Evolutionary conservation across 768 basidiomycete species (phyloP).

Genomic region (Paxillus ammoniavirescens): DNA sequence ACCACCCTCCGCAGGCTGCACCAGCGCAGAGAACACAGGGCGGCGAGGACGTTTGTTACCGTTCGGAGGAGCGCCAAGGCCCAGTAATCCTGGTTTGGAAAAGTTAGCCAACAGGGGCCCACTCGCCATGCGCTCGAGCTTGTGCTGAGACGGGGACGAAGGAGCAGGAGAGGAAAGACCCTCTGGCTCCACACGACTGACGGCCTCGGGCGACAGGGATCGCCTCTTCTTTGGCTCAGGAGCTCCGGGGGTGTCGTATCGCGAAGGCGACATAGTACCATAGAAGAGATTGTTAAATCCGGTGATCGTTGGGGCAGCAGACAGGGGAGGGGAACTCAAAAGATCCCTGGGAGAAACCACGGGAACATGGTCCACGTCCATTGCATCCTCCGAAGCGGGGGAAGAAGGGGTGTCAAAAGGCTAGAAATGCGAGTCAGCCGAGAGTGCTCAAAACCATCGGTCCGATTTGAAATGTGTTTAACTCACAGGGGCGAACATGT

Average conservation of each 20-base stretch:
- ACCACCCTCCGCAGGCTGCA: slow-evolving; percentile 43
- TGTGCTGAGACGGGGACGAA: slow-evolving; percentile 49
- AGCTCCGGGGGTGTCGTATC: slow-evolving; percentile 43
- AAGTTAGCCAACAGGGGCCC: slow-evolving; percentile 32
- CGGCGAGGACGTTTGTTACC: slow-evolving; percentile 61
- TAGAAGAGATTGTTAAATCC: slow-evolving; percentile 64
- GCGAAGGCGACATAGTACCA: slow-evolving; percentile 48
- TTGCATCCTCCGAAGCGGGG: slow-evolving; percentile 58
- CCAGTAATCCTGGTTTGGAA: slow-evolving; percentile 55
- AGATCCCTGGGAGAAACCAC: slow-evolving; percentile 31
- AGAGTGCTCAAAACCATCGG: not conserved
- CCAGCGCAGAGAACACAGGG: slow-evolving; percentile 64
- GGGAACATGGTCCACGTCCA: slow-evolving; percentile 73
- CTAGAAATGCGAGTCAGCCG: slow-evolving; percentile 24
- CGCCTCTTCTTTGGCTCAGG: slow-evolving; percentile 53
- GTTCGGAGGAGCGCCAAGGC: slow-evolving; percentile 53
- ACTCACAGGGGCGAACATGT: slow-evolving; percentile 29
- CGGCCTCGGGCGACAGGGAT: slow-evolving; percentile 54
- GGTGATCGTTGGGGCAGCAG: slow-evolving; percentile 51
- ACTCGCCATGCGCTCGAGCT: slow-evolving; percentile 42
- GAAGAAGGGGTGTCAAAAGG: slow-evolving; percentile 39
- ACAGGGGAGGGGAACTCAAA: slow-evolving; percentile 39
- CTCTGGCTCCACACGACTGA: slow-evolving; percentile 37
- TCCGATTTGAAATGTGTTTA: slow-evolving; percentile 3
- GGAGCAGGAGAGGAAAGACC: slow-evolving; percentile 48